Percentiles rank a stretch among this genome's conserved stretches.
These are phyloP conservation scores for Nicotiana rustica DNA, from an alignment of 305 asterid genomes.

Conservation along the genomic window DNA sequence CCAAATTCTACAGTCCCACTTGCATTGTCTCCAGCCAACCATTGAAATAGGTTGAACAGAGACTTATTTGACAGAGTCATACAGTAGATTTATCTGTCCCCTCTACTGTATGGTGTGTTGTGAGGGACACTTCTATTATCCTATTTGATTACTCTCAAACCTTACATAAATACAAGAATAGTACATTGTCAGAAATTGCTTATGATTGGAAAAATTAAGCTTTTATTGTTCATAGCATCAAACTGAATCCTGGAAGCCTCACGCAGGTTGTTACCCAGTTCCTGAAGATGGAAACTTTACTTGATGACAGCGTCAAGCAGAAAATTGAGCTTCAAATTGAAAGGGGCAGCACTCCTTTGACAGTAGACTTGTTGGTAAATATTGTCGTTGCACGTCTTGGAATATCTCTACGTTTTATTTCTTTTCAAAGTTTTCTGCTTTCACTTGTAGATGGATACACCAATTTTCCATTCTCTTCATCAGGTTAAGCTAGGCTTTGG, in stretches of 20 bases:
- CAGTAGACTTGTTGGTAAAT: conserved; percentile 74
- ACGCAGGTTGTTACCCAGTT: conserved; percentile 94
- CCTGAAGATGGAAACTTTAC: conserved; percentile 85
- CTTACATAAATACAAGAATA: not conserved
- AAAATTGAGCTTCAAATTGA: conserved; percentile 89
- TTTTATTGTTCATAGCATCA: conserved; percentile 5
- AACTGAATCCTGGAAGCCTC: conserved; percentile 46
- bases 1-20: not conserved
- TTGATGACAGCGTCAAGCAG: conserved; percentile 83
- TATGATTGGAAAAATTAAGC: not conserved
- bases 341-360: conserved; percentile 92
- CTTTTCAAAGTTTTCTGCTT: conserved; percentile 12
- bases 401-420: not conserved
- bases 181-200: not conserved
- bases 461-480: not conserved
- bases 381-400: conserved; percentile 2
- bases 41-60: conserved; percentile 28
- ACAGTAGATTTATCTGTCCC: not conserved
- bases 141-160: conserved; percentile 16
- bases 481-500: not conserved
- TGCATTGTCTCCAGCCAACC: conserved; percentile 20
- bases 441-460: conserved; percentile 19
- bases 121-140: conserved; percentile 21
- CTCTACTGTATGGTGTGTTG: conserved; percentile 8
- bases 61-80: conserved; percentile 10